Evolutionary conservation across 768 basidiomycete species (phyloP).

Genomic region (Imleria badia): DNA sequence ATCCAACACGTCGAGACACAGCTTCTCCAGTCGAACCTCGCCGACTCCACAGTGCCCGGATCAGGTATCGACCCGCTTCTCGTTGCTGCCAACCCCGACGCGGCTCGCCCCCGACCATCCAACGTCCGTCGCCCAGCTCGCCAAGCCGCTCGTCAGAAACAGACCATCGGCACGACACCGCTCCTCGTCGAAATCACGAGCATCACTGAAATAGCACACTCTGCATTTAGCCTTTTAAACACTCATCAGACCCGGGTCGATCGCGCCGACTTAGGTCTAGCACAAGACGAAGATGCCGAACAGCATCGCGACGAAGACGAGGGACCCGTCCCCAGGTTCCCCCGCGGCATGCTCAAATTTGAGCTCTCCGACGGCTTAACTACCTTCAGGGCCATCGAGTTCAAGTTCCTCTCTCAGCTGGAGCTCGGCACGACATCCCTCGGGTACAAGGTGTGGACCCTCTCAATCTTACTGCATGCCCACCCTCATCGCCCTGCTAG

Average conservation of each 20-base stretch:
- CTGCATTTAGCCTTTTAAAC: constrained; percentile 79
- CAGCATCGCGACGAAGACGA: constrained; percentile 57
- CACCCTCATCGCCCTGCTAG: constrained; percentile 35
- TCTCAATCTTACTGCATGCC: neutral
- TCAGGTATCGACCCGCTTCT: constrained; percentile 54
- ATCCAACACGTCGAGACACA: constrained; percentile 59
- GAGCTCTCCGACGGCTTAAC: constrained; percentile 77
- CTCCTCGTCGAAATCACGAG: constrained; percentile 73
- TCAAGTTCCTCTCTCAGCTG: constrained; percentile 60
- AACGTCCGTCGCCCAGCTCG: constrained; percentile 1
- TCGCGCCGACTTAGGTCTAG: constrained; percentile 47
- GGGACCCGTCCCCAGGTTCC: constrained; percentile 79
- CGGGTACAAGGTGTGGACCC: constrained; percentile 69
- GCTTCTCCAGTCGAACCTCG: constrained; percentile 68
- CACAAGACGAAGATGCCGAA: constrained; percentile 41
- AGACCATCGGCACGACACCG: constrained; percentile 39
- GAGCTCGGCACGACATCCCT: constrained; percentile 73
- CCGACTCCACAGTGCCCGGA: constrained; percentile 66
- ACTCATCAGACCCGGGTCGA: constrained; percentile 62
- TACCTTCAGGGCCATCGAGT: constrained; percentile 76
- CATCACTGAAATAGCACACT: constrained; percentile 82
- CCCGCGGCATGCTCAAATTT: constrained; percentile 74
- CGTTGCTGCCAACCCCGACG: constrained; percentile 10
- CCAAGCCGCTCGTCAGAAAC: constrained; percentile 10
- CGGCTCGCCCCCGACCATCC: constrained; percentile 5